A percentile compares a stretch with the other conserved stretches of the same genome.
Evolutionary conservation across 139 green algal genomes (phyloP).

Genomic region (Pleodorina starrii): DNA sequence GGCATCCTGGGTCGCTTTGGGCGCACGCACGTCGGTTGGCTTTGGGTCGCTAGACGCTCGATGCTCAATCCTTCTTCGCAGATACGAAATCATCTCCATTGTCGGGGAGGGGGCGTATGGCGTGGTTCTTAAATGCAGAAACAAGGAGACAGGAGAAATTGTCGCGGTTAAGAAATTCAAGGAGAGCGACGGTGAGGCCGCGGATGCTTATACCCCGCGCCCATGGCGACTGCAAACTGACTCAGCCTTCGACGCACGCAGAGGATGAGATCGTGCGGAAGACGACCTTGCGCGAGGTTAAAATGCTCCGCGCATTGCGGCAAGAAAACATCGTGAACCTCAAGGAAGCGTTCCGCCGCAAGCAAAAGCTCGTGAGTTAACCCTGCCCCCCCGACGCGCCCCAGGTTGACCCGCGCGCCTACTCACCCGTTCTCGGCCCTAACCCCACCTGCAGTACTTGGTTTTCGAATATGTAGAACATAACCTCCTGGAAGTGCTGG

Average conservation of each 20-base stretch:
- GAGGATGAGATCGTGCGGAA: constrained; percentile 88
- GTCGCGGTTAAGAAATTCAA: constrained; percentile 96
- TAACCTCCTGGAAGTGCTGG: constrained; percentile 87
- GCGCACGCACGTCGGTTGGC: background rate
- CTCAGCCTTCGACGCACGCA: constrained; percentile 37
- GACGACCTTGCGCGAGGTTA: constrained; percentile 90
- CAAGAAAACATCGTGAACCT: constrained; percentile 92
- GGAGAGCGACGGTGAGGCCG: constrained; percentile 75
- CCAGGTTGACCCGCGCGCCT: background rate
- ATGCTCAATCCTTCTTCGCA: constrained; percentile 17
- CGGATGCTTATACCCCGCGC: constrained; percentile 37
- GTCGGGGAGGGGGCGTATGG: constrained; percentile 94
- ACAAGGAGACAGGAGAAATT: constrained; percentile 85
- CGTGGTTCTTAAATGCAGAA: constrained; percentile 86
- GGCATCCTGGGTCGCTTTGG: background rate
- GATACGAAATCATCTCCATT: constrained; percentile 61
- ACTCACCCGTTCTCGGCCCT: background rate
- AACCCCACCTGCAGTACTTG: constrained; percentile 76
- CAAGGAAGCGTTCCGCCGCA: constrained; percentile 89
- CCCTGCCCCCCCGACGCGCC: background rate
- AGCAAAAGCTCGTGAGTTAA: constrained; percentile 80
- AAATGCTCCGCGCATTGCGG: constrained; percentile 82
- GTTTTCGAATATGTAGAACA: constrained; percentile 95
- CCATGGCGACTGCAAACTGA: background rate
- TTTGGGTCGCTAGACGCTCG: constrained; percentile 1